A percentile compares a stretch with the other conserved stretches of the same genome.
These are phyloP conservation scores for Agaricus bisporus DNA, from an alignment of 768 basidiomycete species.

Conservation along the genomic window DNA sequence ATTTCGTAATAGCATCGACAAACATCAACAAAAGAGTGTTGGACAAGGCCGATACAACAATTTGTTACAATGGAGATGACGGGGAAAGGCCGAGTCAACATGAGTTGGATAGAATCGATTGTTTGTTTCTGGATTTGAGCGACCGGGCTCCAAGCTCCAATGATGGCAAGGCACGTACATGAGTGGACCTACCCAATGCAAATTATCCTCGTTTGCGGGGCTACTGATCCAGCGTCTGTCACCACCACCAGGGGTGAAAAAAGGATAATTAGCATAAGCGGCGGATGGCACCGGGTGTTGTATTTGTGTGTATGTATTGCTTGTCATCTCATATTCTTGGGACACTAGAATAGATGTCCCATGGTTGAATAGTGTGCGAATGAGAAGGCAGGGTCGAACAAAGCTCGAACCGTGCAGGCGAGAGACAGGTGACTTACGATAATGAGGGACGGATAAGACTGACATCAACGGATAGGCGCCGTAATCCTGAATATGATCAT, in stretches of 20 bases:
- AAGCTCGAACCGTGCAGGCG: neutral
- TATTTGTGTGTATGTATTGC: slow-evolving; percentile 35
- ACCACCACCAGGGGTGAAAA: slow-evolving; percentile 62
- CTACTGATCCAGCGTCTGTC: slow-evolving; percentile 59
- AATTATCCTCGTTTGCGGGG: slow-evolving; percentile 47
- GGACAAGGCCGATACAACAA: neutral
- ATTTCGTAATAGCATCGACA: neutral
- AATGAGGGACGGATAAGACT: slow-evolving; percentile 21
- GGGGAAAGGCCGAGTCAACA: too few species aligned
- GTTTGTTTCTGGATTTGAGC: neutral
- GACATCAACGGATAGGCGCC: slow-evolving; percentile 35
- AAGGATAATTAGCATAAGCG: slow-evolving; percentile 61
- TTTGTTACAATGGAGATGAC: too few species aligned
- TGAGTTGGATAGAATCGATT: too few species aligned
- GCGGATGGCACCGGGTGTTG: slow-evolving; percentile 51
- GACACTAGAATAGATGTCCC: slow-evolving; percentile 17
- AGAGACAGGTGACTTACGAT: slow-evolving; percentile 21
- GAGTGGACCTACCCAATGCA: slow-evolving; percentile 67
- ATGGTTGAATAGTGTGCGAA: neutral
- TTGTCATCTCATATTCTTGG: slow-evolving; percentile 23
- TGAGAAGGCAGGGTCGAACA: neutral
- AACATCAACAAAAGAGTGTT: neutral
- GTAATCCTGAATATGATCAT: slow-evolving; percentile 25
- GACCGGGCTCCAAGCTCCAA: too few species aligned
- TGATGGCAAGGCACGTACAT: slow-evolving; percentile 38